Conservation (phyloP, 2,329 filamentous ascomycete species). For the Anthostomella pinea region DNA sequence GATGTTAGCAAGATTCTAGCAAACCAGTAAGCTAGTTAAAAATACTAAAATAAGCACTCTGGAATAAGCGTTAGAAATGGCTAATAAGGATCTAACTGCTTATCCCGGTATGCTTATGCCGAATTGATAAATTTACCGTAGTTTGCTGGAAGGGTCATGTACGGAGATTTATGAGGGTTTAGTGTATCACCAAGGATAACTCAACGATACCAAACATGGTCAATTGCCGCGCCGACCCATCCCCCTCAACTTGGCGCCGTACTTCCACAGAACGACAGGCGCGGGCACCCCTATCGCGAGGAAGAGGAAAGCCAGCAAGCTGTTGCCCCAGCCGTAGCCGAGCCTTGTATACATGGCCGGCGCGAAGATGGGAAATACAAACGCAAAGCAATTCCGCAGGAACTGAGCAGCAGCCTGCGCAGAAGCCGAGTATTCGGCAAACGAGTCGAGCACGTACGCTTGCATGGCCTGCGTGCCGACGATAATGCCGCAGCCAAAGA, state of each 20-base stretch:
- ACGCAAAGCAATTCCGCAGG: slow-evolving; percentile 50
- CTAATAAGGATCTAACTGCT: no score
- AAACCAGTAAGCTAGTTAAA: no score
- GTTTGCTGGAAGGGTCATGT: no score
- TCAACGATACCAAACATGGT: no score
- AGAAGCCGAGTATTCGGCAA: slow-evolving; percentile 32
- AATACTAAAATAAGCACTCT: no score
- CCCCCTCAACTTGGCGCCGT: slow-evolving; percentile 20
- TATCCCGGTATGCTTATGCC: no score
- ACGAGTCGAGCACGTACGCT: slow-evolving; percentile 55
- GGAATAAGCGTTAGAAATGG: no score
- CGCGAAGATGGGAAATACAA: slow-evolving; percentile 55
- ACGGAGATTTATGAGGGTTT: no score
- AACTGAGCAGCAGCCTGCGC: slow-evolving; percentile 51
- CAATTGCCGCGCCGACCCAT: no score
- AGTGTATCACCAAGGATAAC: no score
- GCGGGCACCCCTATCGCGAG: slow-evolving; percentile 18
- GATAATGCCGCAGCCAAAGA: slow-evolving; percentile 54
- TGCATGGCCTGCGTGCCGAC: slow-evolving; percentile 51
- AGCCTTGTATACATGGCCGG: slow-evolving; percentile 35
- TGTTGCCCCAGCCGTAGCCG: slow-evolving; percentile 45
- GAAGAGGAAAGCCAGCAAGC: slow-evolving; percentile 39
- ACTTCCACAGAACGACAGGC: slow-evolving; percentile 24
- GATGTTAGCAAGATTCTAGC: no score
- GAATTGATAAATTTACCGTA: no score